These are phyloP conservation scores for Phytophthora meadii DNA, from an alignment of 352 stramenopile species.

Conservation along the genomic window DNA sequence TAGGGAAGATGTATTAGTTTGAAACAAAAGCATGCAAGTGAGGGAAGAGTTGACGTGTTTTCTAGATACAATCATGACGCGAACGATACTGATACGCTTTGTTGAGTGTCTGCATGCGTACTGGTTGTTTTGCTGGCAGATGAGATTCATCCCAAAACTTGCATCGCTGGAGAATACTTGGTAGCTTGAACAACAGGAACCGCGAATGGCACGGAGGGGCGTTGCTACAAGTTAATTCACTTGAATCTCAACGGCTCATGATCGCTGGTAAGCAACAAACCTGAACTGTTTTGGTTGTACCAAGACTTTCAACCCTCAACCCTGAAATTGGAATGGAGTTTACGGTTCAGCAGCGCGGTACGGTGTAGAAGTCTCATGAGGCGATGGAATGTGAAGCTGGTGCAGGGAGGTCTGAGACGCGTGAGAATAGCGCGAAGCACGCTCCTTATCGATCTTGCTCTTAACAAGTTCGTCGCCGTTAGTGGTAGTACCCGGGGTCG, in stretches of 20 bases:
- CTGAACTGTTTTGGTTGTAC: neutral
- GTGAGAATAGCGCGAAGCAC: conserved; percentile 25
- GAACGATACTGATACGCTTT: neutral
- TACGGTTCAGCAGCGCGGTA: conserved; percentile 31
- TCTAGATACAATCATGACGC: neutral
- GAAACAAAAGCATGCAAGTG: conserved; percentile 2
- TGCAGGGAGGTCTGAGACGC: conserved; percentile 34
- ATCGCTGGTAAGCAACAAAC: conserved; percentile 5
- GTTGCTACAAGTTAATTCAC: neutral
- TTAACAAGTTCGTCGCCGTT: conserved; percentile 31
- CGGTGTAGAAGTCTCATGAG: conserved; percentile 24
- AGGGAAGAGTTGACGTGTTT: conserved; percentile 1
- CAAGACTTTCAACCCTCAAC: conserved; percentile 11
- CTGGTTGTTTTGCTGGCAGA: neutral
- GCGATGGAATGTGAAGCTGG: conserved; percentile 38
- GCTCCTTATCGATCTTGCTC: conserved; percentile 35
- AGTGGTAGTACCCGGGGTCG: conserved; percentile 16
- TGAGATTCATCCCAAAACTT: neutral
- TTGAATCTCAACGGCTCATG: neutral
- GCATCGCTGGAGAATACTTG: neutral
- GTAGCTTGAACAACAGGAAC: neutral
- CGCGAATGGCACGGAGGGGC: neutral
- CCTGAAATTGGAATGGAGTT: conserved; percentile 11
- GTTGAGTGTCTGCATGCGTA: neutral
- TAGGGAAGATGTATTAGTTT: neutral